Evolutionary conservation across 2,329 filamentous ascomycete genomes (phyloP).

Genomic region (Chlorencoelia australis): DNA sequence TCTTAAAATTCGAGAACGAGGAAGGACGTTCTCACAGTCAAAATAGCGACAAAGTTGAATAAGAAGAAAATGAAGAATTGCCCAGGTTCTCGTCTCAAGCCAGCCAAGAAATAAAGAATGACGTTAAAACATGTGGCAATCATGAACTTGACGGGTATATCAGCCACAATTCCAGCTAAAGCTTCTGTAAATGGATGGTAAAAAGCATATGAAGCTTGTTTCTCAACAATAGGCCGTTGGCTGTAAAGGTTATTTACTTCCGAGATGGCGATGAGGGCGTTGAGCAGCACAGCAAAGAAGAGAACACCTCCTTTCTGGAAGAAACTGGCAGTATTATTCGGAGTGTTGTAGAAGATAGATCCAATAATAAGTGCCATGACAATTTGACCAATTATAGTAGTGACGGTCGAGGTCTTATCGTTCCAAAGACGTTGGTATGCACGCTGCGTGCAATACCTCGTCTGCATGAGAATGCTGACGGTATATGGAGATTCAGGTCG

Average conservation of each 20-base stretch:
- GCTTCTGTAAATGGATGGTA: slow-evolving; percentile 89
- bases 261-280: slow-evolving; percentile 51
- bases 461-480: slow-evolving; percentile 65
- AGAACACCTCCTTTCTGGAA: slow-evolving; percentile 53
- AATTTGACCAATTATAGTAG: slow-evolving; percentile 28
- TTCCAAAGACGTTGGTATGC: slow-evolving; percentile 69
- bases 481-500: slow-evolving; percentile 73
- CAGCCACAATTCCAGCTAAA: slow-evolving; percentile 74
- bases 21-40: slow-evolving; percentile 49
- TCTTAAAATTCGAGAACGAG: slow-evolving; percentile 54
- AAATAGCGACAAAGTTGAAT: slow-evolving; percentile 31
- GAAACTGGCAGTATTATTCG: slow-evolving; percentile 43
- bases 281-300: slow-evolving; percentile 60
- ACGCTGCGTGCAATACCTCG: slow-evolving; percentile 70
- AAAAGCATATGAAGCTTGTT: slow-evolving; percentile 77
- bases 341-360: slow-evolving; percentile 55
- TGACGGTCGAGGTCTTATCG: slow-evolving; percentile 61
- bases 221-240: slow-evolving; percentile 86
- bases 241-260: slow-evolving; percentile 68
- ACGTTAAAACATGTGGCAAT: slow-evolving; percentile 73
- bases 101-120: slow-evolving; percentile 78
- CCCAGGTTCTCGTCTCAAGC: slow-evolving; percentile 53
- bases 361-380: slow-evolving; percentile 52
- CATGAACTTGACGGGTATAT: slow-evolving; percentile 71
- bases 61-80: slow-evolving; percentile 72